These are phyloP conservation scores for Epichloe coenophiala DNA, from an alignment of 2,329 filamentous ascomycete species.

Conservation along the genomic window DNA sequence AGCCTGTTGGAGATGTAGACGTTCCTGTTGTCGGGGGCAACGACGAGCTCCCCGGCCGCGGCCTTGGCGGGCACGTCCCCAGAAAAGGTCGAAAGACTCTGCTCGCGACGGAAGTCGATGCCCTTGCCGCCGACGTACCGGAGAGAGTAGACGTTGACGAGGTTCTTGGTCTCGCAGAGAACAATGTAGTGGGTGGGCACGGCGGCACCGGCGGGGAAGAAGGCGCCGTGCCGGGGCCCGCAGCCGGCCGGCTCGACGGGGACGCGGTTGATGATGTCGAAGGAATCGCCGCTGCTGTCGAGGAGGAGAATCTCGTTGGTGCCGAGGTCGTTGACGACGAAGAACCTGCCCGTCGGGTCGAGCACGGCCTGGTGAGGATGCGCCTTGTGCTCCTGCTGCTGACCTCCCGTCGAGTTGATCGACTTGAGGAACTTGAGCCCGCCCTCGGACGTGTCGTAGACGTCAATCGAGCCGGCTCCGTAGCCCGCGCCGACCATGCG, in stretches of 20 bases:
- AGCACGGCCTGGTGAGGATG: constrained; percentile 35
- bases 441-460: constrained; percentile 29
- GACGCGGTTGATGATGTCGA: constrained; percentile 21
- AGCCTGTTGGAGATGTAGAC: constrained; percentile 40
- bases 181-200: constrained; percentile 32
- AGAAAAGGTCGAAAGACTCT: constrained; percentile 29
- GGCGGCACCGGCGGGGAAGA: constrained; percentile 23
- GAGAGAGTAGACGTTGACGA: constrained; percentile 29
- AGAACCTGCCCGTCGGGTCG: constrained; percentile 35
- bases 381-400: constrained; percentile 7
- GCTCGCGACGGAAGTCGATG: constrained; percentile 22
- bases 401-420: constrained; percentile 15
- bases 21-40: constrained; percentile 27
- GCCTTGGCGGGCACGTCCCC: constrained; percentile 20
- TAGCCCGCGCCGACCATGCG: constrained; percentile 32
- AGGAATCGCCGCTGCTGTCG: constrained; percentile 28
- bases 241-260: constrained; percentile 23
- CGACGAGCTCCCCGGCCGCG: constrained; percentile 31
- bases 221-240: constrained; percentile 38
- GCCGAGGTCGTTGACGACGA: constrained; percentile 35
- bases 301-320: constrained; percentile 33
- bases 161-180: constrained; percentile 32
- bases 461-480: constrained; percentile 26
- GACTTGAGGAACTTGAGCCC: constrained; percentile 25
- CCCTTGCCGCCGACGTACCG: constrained; percentile 20